phyloP scores from a whole-genome alignment of 768 basidiomycete species.

The Leccinum olivaceopallidum region DNA sequence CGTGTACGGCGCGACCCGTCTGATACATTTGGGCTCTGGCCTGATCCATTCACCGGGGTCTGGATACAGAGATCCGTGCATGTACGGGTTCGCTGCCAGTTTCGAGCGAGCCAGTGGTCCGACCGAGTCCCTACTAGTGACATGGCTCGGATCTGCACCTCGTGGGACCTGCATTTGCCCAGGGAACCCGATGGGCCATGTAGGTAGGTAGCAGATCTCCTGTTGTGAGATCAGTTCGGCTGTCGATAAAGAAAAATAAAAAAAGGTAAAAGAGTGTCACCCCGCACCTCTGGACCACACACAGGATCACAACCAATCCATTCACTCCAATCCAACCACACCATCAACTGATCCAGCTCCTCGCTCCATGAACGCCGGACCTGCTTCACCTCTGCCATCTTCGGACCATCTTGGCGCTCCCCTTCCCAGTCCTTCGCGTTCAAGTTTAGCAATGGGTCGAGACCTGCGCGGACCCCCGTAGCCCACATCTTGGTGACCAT shows the following conservation, averaged over 20 bases:
- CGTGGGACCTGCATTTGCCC: background rate
- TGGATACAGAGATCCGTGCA: background rate
- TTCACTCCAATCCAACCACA: constrained; percentile 52
- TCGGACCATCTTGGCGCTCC: background rate
- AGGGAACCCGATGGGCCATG: constrained; percentile 19
- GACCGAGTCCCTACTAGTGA: background rate
- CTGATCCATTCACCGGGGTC: constrained; percentile 7
- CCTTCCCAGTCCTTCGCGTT: background rate
- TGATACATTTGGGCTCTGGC: constrained; percentile 17
- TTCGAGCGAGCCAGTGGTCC: background rate
- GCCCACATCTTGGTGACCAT: constrained; percentile 49
- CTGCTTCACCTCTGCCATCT: background rate
- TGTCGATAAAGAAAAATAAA: background rate
- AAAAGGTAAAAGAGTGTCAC: background rate
- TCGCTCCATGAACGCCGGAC: constrained; percentile 34
- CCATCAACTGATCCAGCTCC: constrained; percentile 38
- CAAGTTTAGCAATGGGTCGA: constrained; percentile 17
- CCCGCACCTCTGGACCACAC: constrained; percentile 43
- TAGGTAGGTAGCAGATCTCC: constrained; percentile 25
- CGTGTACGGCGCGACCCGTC: constrained; percentile 3
- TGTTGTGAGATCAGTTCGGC: background rate
- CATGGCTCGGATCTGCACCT: background rate
- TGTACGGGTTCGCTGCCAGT: background rate
- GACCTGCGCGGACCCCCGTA: constrained; percentile 29
- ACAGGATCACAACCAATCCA: constrained; percentile 50